Percentiles rank a stretch among this genome's conserved stretches.
Conservation (phyloP, 2,329 filamentous ascomycete genomes). For the Venturia carpophila region DNA sequence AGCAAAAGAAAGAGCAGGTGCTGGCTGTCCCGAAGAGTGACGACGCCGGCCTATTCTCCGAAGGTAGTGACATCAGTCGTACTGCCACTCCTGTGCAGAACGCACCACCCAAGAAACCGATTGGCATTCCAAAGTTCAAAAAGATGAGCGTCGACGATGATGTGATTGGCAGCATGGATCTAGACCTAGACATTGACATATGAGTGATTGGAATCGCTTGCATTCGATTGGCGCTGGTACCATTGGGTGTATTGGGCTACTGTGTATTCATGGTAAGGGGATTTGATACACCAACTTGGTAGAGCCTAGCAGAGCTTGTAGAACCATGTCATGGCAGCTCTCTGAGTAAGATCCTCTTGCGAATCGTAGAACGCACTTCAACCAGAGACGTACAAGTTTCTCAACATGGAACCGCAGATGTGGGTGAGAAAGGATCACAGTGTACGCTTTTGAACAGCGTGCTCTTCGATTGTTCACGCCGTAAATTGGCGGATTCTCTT, state of each 20-base stretch:
- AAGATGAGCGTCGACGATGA: slow-evolving; percentile 83
- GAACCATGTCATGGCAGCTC: neutral
- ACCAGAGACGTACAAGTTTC: neutral
- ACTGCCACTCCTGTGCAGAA: slow-evolving; percentile 43
- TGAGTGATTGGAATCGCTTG: slow-evolving; percentile 5
- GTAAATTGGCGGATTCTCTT: neutral
- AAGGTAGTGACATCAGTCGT: slow-evolving; percentile 37
- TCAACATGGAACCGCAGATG: neutral
- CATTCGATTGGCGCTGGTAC: neutral
- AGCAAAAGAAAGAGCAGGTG: slow-evolving; percentile 39
- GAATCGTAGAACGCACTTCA: neutral
- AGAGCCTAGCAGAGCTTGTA: slow-evolving; percentile 2
- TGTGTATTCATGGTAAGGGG: neutral
- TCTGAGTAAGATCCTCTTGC: neutral
- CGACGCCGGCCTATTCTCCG: slow-evolving; percentile 41
- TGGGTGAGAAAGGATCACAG: neutral
- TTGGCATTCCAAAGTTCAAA: slow-evolving; percentile 58
- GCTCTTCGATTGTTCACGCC: neutral
- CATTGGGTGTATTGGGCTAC: neutral
- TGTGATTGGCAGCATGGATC: slow-evolving; percentile 78
- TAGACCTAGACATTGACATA: slow-evolving; percentile 89
- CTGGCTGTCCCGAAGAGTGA: slow-evolving; percentile 28
- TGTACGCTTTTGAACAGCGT: neutral
- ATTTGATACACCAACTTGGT: neutral
- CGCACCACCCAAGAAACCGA: slow-evolving; percentile 46